Conservation (phyloP, 2,329 filamentous ascomycete genomes). For the Helotiales sp. region DNA sequence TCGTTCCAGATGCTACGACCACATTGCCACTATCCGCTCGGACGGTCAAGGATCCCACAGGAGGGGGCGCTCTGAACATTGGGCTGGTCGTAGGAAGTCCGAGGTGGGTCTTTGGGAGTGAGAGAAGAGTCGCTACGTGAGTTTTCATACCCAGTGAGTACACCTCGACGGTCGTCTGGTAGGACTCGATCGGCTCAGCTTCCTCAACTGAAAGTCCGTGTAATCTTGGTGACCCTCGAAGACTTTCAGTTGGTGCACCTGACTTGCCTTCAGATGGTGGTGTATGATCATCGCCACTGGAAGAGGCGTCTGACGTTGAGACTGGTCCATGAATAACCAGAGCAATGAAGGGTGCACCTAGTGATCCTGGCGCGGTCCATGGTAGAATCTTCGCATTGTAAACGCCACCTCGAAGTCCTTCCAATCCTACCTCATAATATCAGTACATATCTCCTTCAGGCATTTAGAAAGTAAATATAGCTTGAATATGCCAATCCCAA, state of each 20-base stretch:
- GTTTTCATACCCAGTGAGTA: slow-evolving; percentile 82
- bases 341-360: slow-evolving; percentile 75
- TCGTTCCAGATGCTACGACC: slow-evolving; percentile 77
- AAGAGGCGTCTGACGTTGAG: slow-evolving; percentile 43
- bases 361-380: slow-evolving; percentile 60
- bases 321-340: slow-evolving; percentile 81
- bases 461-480: no score
- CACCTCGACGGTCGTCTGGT: slow-evolving; percentile 87
- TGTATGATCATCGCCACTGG: slow-evolving; percentile 31
- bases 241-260: slow-evolving; percentile 27
- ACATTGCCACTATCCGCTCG: slow-evolving; percentile 75
- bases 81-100: slow-evolving; percentile 63
- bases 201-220: slow-evolving; percentile 43
- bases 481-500: neutral
- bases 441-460: neutral
- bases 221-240: slow-evolving; percentile 45
- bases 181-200: slow-evolving; percentile 58
- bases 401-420: slow-evolving; percentile 79
- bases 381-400: slow-evolving; percentile 82
- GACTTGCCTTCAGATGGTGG: slow-evolving; percentile 33
- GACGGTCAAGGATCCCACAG: slow-evolving; percentile 74
- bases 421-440: slow-evolving; percentile 49
- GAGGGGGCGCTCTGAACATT: slow-evolving; percentile 69
- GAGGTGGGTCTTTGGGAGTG: slow-evolving; percentile 66
- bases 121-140: slow-evolving; percentile 74